phyloP scores from a whole-genome alignment of 805 yeast species.

The Yarrowia deformans region DNA sequence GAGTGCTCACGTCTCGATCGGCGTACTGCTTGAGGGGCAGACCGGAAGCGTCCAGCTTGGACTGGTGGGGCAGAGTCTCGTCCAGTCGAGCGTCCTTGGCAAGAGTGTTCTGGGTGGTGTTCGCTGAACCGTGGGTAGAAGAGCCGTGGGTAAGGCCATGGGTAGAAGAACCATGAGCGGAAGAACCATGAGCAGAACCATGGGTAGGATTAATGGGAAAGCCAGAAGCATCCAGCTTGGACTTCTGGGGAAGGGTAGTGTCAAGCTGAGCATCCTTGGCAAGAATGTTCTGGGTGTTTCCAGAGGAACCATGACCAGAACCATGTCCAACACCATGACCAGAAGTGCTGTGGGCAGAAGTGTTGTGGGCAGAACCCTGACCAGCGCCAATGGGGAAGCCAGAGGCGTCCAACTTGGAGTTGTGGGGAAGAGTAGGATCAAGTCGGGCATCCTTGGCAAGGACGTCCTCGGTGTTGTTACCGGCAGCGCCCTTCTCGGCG shows the following conservation, averaged over 20 bases:
- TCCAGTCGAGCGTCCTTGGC: slow-evolving; percentile 12
- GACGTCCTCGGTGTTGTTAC: background rate
- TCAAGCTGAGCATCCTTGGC: slow-evolving; percentile 20
- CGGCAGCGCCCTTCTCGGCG: background rate
- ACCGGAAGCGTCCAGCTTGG: slow-evolving; percentile 14
- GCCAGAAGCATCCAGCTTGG: slow-evolving; percentile 16
- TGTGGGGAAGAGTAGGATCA: slow-evolving; percentile 13
- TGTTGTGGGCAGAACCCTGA: background rate
- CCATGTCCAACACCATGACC: background rate
- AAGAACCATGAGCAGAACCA: background rate
- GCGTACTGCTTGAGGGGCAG: slow-evolving; percentile 22
- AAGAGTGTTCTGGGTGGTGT: background rate
- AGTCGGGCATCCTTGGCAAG: slow-evolving; percentile 12
- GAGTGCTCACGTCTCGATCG: background rate
- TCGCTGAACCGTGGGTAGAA: no score
- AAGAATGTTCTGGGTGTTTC: background rate
- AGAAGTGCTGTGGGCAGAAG: background rate
- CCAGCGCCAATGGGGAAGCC: slow-evolving; percentile 1
- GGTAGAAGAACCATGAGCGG: background rate
- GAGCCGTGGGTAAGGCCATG: no score
- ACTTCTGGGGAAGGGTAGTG: slow-evolving; percentile 14
- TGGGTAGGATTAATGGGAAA: background rate
- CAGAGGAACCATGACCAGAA: background rate
- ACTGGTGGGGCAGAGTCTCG: slow-evolving; percentile 15
- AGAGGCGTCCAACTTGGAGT: slow-evolving; percentile 18